Percentiles rank a stretch among this genome's conserved stretches.
Conservation (phyloP, 78 protist species). For the Bodo saltans region DNA sequence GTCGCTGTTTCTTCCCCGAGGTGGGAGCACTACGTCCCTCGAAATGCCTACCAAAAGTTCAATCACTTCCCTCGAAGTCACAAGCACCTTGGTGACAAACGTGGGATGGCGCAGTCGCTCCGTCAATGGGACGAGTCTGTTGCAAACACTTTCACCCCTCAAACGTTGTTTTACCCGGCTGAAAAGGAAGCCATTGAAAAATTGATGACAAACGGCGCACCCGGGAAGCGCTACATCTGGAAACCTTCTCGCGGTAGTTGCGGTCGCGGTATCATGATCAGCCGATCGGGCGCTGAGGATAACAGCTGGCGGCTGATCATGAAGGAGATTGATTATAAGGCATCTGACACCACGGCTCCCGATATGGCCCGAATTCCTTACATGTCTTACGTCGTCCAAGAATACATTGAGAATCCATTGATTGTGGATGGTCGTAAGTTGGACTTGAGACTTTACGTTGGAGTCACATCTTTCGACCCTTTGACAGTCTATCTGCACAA, state of each 20-base stretch:
- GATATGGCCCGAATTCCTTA: background rate
- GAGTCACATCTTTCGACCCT: constrained; percentile 49
- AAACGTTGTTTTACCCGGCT: background rate
- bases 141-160: background rate
- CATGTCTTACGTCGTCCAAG: constrained; percentile 13
- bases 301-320: too few relatives aligned
- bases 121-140: background rate
- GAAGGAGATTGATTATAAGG: background rate
- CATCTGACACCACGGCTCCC: background rate
- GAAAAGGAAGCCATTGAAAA: background rate
- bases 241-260: constrained; percentile 2
- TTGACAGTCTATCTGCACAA: constrained; percentile 35
- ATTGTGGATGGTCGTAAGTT: constrained; percentile 74
- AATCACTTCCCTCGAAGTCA: constrained; percentile 55
- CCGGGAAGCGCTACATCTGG: background rate
- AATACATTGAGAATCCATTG: constrained; percentile 60
- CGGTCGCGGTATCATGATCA: constrained; percentile 15
- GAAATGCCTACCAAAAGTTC: constrained; percentile 31
- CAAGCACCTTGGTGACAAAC: background rate
- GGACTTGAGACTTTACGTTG: constrained; percentile 76
- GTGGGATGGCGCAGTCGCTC: background rate
- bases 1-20: too few relatives aligned
- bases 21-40: background rate
- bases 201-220: too few relatives aligned
- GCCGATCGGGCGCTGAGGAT: background rate